These are phyloP conservation scores for Parmelia sp. DNA, from an alignment of 495 filamentous ascomycete genomes.

Conservation along the genomic window DNA sequence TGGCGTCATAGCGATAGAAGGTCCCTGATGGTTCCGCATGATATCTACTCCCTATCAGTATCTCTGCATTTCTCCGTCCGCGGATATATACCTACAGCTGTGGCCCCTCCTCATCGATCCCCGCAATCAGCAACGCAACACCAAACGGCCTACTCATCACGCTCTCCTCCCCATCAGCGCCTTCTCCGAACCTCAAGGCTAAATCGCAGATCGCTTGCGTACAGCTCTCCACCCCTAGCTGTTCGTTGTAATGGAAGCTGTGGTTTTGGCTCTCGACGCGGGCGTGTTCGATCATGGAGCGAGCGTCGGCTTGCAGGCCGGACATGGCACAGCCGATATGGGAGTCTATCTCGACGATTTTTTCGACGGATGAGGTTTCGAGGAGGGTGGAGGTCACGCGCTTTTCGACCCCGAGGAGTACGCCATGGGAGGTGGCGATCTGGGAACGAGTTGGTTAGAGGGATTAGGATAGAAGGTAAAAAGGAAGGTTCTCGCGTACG, in stretches of 20 bases:
- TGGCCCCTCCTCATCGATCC: constrained; percentile 94
- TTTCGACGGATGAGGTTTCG: constrained; percentile 94
- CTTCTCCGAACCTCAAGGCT: constrained; percentile 93
- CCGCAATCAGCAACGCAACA: constrained; percentile 92
- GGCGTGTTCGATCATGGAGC: constrained; percentile 94
- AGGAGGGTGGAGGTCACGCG: constrained; percentile 95
- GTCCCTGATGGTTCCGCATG: constrained; percentile 97
- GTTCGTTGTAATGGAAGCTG: constrained; percentile 93
- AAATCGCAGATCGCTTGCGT: constrained; percentile 98
- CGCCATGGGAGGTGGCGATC: constrained; percentile 87
- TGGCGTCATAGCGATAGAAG: constrained; percentile 98
- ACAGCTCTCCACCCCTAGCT: constrained; percentile 89
- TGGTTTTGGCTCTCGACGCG: constrained; percentile 96
- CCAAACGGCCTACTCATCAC: constrained; percentile 97
- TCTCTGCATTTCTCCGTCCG: not conserved
- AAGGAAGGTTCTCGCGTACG: constrained; percentile 42
- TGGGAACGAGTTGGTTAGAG: constrained; percentile 28
- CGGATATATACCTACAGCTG: constrained; percentile 57
- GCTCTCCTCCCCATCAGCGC: constrained; percentile 95
- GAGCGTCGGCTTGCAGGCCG: constrained; percentile 91
- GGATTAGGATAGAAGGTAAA: not conserved
- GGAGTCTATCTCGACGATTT: constrained; percentile 97
- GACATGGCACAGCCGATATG: constrained; percentile 99
- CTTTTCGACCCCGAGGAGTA: constrained; percentile 97
- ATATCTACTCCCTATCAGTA: constrained; percentile 50